Evolutionary conservation across 306 rosid genomes (phyloP).

Genomic region (Bauhinia variegata): DNA sequence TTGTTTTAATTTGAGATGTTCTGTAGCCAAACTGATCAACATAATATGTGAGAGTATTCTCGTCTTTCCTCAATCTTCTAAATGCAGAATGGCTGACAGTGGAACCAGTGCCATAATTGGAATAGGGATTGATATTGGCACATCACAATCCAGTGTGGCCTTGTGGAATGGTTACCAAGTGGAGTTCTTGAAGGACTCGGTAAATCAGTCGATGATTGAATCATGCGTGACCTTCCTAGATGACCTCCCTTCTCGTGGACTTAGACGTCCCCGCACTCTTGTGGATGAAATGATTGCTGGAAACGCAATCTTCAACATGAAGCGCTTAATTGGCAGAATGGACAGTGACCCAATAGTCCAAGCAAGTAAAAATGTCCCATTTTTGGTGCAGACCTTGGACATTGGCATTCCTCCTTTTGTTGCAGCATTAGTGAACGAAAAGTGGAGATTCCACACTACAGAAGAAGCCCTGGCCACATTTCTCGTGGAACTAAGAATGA

Average conservation of each 20-base stretch:
- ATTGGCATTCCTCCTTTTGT: constrained; percentile 81
- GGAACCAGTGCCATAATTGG: constrained; percentile 76
- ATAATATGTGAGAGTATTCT: not conserved
- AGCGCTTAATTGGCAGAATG: constrained; percentile 84
- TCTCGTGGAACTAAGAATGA: constrained; percentile 61
- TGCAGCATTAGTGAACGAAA: constrained; percentile 74
- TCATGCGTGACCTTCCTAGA: constrained; percentile 78
- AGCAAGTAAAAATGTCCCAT: constrained; percentile 75
- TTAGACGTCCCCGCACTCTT: constrained; percentile 47
- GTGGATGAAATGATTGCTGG: constrained; percentile 76
- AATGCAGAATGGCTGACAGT: constrained; percentile 83
- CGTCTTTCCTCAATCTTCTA: constrained; percentile 14
- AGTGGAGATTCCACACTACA: constrained; percentile 82
- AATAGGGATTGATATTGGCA: constrained; percentile 85
- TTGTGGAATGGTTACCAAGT: constrained; percentile 85
- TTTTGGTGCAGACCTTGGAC: constrained; percentile 81
- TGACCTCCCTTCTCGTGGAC: constrained; percentile 66
- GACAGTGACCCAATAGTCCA: constrained; percentile 86
- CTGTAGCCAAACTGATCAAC: not conserved
- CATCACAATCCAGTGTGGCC: constrained; percentile 86
- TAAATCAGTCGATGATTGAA: constrained; percentile 73
- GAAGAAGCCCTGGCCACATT: constrained; percentile 81
- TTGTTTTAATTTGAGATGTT: not conserved
- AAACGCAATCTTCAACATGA: constrained; percentile 80
- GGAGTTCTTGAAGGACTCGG: constrained; percentile 67